phyloP scores from a whole-genome alignment of 2,329 filamentous ascomycete genomes.

The Diaporthe ilicicola region DNA sequence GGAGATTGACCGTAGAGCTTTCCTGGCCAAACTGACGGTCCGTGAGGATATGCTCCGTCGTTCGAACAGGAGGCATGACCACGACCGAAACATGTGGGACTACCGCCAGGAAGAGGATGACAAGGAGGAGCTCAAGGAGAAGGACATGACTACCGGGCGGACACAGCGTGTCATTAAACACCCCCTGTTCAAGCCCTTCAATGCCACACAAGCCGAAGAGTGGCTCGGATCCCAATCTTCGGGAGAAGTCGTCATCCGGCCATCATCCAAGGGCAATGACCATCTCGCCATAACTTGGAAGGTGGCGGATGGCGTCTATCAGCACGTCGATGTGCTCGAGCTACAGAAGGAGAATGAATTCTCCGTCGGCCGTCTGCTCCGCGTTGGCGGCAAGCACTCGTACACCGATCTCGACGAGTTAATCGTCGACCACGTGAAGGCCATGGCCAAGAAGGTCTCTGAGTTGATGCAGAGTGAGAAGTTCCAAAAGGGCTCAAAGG shows the following conservation, averaged over 20 bases:
- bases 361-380: constrained; percentile 85
- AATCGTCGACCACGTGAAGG: constrained; percentile 96
- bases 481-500: constrained; percentile 82
- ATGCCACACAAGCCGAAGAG: constrained; percentile 90
- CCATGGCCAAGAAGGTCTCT: constrained; percentile 97
- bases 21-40: constrained; percentile 84
- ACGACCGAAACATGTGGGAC: constrained; percentile 86
- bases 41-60: constrained; percentile 81
- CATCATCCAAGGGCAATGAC: constrained; percentile 93
- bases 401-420: constrained; percentile 97
- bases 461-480: constrained; percentile 96
- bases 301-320: constrained; percentile 93
- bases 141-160: constrained; percentile 84
- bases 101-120: constrained; percentile 82
- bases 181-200: constrained; percentile 93
- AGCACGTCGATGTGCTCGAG: constrained; percentile 97
- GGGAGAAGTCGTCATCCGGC: constrained; percentile 93
- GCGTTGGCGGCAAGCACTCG: constrained; percentile 86
- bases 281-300: constrained; percentile 98
- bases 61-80: constrained; percentile 76
- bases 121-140: constrained; percentile 83
- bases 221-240: constrained; percentile 85
- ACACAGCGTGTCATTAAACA: constrained; percentile 97
- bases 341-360: constrained; percentile 98
- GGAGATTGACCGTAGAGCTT: constrained; percentile 86